phyloP scores from a whole-genome alignment of 2,329 filamentous ascomycete species.

The Arthrobotrys musiformis region DNA sequence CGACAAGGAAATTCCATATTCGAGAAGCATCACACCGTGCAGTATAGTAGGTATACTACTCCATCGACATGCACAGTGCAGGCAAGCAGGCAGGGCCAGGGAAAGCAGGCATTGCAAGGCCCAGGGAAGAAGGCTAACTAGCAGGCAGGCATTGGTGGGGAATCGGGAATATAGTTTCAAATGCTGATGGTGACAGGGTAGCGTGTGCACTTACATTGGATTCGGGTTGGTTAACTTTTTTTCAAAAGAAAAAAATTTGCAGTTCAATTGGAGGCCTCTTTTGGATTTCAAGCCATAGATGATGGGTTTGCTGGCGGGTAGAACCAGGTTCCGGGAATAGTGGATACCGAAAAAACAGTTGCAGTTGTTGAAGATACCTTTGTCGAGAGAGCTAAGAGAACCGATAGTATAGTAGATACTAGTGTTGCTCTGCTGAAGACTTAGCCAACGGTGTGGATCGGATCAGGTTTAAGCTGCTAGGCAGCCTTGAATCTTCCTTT shows the following conservation, averaged over 20 bases:
- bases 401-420: too few relatives aligned
- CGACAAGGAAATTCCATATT: conserved; percentile 15
- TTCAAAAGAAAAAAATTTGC: too few relatives aligned
- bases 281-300: conserved; percentile 17
- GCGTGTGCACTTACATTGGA: conserved; percentile 21
- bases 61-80: too few relatives aligned
- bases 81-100: conserved; percentile 7
- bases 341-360: neutral
- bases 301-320: neutral
- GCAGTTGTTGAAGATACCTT: neutral
- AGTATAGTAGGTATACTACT: too few relatives aligned
- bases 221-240: conserved; percentile 12
- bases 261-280: neutral
- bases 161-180: conserved; percentile 4
- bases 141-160: conserved; percentile 22
- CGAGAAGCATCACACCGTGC: conserved; percentile 9
- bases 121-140: too few relatives aligned
- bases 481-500: conserved; percentile 20
- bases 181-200: neutral
- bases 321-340: conserved; percentile 16
- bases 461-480: conserved; percentile 41
- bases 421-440: too few relatives aligned
- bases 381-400: neutral
- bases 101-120: too few relatives aligned
- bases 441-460: neutral